Percentiles rank a stretch among this genome's conserved stretches.
Evolutionary conservation across 768 basidiomycete species (phyloP).

Genomic region (Boletellus emodensis): DNA sequence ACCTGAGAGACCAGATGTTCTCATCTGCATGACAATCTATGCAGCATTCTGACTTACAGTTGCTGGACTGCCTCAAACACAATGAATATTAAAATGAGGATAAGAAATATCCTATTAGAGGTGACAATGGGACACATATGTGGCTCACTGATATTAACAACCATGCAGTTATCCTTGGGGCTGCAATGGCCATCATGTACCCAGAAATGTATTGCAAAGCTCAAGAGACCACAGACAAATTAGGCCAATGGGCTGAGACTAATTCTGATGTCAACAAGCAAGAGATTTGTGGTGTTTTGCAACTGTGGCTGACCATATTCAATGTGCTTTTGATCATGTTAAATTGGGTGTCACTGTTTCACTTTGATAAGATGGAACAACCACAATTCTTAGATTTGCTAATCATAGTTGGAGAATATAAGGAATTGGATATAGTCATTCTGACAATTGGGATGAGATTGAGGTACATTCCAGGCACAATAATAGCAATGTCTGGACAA

Average conservation of each 20-base stretch:
- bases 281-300: background rate
- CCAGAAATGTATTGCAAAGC: background rate
- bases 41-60: constrained; percentile 51
- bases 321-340: no score
- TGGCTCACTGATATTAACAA: background rate
- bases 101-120: constrained; percentile 86
- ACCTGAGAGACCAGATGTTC: constrained; percentile 35
- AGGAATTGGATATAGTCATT: no score
- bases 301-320: background rate
- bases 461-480: background rate
- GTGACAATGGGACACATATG: background rate
- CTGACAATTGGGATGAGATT: no score
- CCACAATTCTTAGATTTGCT: no score
- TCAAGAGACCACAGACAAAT: background rate
- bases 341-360: no score
- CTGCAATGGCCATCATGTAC: background rate
- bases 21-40: background rate
- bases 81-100: constrained; percentile 95
- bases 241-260: background rate
- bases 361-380: no score
- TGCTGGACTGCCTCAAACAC: constrained; percentile 97
- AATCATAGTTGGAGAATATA: no score
- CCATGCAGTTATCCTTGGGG: background rate
- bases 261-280: no score
- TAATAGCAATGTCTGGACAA: background rate